phyloP scores from a whole-genome alignment of 2,329 filamentous ascomycete species.

The Arthrobotrys sphaeroides region DNA sequence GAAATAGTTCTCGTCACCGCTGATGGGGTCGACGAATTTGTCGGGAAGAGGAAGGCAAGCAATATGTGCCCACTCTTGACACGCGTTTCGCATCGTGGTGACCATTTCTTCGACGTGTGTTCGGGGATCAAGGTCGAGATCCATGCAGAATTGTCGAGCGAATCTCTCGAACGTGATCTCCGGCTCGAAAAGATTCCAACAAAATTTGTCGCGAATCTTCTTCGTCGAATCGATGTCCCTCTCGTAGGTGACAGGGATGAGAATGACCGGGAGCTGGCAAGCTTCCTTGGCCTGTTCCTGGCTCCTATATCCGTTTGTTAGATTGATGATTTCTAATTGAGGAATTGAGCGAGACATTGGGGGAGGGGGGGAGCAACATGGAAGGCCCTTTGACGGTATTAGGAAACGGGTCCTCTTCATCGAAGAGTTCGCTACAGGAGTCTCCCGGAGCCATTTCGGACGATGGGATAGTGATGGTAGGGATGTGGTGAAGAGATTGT shows the following conservation, averaged over 20 bases:
- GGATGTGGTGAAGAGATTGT: too few species aligned
- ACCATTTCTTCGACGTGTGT: conserved; percentile 81
- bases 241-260: conserved; percentile 96
- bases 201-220: conserved; percentile 89
- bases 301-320: conserved; percentile 62
- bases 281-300: conserved; percentile 72
- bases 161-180: conserved; percentile 95
- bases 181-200: conserved; percentile 97
- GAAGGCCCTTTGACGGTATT: too few species aligned
- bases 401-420: too few species aligned
- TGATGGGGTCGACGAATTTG: conserved; percentile 42
- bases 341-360: too few species aligned
- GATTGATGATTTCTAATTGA: neutral
- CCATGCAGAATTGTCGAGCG: conserved; percentile 86
- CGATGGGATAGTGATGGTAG: too few species aligned
- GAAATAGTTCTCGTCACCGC: conserved; percentile 44
- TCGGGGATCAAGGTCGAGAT: conserved; percentile 80
- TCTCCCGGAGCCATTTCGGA: too few species aligned
- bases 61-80: conserved; percentile 95
- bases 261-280: conserved; percentile 81
- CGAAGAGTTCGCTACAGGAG: too few species aligned
- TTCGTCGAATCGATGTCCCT: conserved; percentile 80
- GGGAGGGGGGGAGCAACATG: too few species aligned
- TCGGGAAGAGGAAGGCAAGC: conserved; percentile 76
- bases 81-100: conserved; percentile 90